Conservation (phyloP, 2,329 filamentous ascomycete genomes). For the Ampelomyces quisqualis region DNA sequence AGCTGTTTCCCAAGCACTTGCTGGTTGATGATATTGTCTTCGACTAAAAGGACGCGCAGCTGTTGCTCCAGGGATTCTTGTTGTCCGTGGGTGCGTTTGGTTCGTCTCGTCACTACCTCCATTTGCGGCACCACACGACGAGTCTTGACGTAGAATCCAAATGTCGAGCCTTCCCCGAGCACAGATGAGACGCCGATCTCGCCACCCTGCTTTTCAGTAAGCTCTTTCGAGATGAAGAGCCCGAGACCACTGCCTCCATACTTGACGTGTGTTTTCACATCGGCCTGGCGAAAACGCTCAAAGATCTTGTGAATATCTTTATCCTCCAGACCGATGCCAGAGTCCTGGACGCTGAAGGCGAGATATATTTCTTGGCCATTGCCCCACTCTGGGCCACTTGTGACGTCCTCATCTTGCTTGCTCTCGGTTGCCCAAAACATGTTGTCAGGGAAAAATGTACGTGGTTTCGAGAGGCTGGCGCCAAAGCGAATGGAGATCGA, state of each 20-base stretch:
- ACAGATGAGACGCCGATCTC: slow-evolving; percentile 49
- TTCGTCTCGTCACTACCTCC: slow-evolving; percentile 9
- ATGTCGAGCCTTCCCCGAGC: slow-evolving; percentile 43
- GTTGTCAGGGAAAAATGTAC: slow-evolving; percentile 25
- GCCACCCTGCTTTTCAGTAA: slow-evolving; percentile 49
- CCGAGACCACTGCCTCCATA: slow-evolving; percentile 51
- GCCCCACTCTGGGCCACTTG: slow-evolving; percentile 39
- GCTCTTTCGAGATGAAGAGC: slow-evolving; percentile 49
- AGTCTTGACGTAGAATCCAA: slow-evolving; percentile 49
- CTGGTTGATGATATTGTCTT: slow-evolving; percentile 46
- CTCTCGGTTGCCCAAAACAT: slow-evolving; percentile 37
- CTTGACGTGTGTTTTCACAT: slow-evolving; percentile 41
- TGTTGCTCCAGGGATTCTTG: slow-evolving; percentile 4
- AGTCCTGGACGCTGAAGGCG: slow-evolving; percentile 43
- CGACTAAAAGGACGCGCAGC: slow-evolving; percentile 39
- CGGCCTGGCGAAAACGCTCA: slow-evolving; percentile 41
- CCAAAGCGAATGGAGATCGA: slow-evolving; percentile 45
- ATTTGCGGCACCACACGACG: slow-evolving; percentile 22
- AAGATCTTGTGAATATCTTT: slow-evolving; percentile 45
- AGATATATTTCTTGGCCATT: slow-evolving; percentile 44
- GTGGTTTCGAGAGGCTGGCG: slow-evolving; percentile 29
- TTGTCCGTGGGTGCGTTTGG: slow-evolving; percentile 6
- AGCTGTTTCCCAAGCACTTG: slow-evolving; percentile 41
- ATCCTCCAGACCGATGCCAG: slow-evolving; percentile 44
- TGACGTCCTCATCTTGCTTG: slow-evolving; percentile 25